These are phyloP conservation scores for Chytriomyces sp. DNA, from an alignment of 192 early-diverging fungal genomes.

Conservation along the genomic window DNA sequence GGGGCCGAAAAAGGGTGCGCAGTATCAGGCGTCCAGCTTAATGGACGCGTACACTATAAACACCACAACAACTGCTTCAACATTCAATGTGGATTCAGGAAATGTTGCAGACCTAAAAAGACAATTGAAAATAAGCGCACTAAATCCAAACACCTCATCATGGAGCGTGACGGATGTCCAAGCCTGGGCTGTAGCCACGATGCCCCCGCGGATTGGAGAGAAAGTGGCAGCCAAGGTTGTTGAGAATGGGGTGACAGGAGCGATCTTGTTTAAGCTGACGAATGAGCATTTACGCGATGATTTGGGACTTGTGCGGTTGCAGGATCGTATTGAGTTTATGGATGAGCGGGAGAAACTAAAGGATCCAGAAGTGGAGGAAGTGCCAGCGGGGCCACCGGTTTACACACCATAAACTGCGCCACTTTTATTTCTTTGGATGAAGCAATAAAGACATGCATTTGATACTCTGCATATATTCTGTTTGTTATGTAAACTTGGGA, in stretches of 20 bases:
- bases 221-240: too few relatives aligned
- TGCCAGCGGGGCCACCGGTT: not conserved
- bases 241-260: not conserved
- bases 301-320: not conserved
- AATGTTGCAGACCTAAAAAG: not conserved
- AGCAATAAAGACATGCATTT: too few relatives aligned
- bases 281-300: slow-evolving; percentile 4
- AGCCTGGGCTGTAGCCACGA: too few relatives aligned
- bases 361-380: not conserved
- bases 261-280: not conserved
- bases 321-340: not conserved
- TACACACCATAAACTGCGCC: not conserved
- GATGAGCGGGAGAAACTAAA: not conserved
- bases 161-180: too few relatives aligned
- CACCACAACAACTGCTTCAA: not conserved
- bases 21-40: not conserved
- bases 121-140: not conserved
- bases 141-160: not conserved
- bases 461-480: too few relatives aligned
- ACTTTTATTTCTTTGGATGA: too few relatives aligned
- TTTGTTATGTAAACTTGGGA: too few relatives aligned
- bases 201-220: too few relatives aligned
- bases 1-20: too few relatives aligned
- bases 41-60: not conserved
- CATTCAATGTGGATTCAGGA: not conserved